Conservation (phyloP, 2,329 filamentous ascomycete genomes). For the Verticillium zaregamsianum region DNA sequence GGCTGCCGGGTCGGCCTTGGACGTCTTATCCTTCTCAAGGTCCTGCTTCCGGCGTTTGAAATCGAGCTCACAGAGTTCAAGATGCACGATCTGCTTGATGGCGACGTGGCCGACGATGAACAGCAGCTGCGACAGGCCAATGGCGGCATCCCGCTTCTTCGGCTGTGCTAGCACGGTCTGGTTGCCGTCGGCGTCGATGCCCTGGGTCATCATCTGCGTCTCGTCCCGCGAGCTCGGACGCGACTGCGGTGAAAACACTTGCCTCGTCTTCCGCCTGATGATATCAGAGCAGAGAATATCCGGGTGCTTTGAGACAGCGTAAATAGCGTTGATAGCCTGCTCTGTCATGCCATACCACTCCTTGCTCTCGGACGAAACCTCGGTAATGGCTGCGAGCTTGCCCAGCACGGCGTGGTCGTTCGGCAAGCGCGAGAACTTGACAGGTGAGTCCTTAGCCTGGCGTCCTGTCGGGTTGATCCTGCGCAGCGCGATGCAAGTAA, state of each 20-base stretch:
- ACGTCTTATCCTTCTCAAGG: slow-evolving; percentile 63
- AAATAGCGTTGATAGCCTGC: slow-evolving; percentile 93
- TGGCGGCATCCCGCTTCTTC: slow-evolving; percentile 61
- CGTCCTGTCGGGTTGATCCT: slow-evolving; percentile 85
- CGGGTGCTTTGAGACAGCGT: slow-evolving; percentile 87
- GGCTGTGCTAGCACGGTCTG: slow-evolving; percentile 29
- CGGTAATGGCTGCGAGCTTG: slow-evolving; percentile 77
- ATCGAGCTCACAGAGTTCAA: slow-evolving; percentile 95
- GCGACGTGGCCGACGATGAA: slow-evolving; percentile 96
- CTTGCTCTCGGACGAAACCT: slow-evolving; percentile 82
- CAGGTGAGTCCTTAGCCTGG: slow-evolving; percentile 66
- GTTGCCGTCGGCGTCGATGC: slow-evolving; percentile 17
- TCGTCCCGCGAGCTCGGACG: slow-evolving; percentile 44
- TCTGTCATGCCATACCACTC: slow-evolving; percentile 97
- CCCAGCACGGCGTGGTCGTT: slow-evolving; percentile 88
- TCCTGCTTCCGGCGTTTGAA: slow-evolving; percentile 96
- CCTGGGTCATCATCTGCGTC: slow-evolving; percentile 30
- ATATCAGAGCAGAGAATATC: slow-evolving; percentile 91
- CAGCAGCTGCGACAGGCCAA: slow-evolving; percentile 81
- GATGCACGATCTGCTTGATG: slow-evolving; percentile 97
- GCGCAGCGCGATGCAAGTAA: slow-evolving; percentile 87
- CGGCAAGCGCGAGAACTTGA: slow-evolving; percentile 71
- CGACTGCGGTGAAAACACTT: slow-evolving; percentile 61
- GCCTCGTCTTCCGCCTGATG: slow-evolving; percentile 77
- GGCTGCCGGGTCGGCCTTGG: slow-evolving; percentile 35